These are phyloP conservation scores for Staphylotrichum longicolle DNA, from an alignment of 495 filamentous ascomycete genomes.

Conservation along the genomic window DNA sequence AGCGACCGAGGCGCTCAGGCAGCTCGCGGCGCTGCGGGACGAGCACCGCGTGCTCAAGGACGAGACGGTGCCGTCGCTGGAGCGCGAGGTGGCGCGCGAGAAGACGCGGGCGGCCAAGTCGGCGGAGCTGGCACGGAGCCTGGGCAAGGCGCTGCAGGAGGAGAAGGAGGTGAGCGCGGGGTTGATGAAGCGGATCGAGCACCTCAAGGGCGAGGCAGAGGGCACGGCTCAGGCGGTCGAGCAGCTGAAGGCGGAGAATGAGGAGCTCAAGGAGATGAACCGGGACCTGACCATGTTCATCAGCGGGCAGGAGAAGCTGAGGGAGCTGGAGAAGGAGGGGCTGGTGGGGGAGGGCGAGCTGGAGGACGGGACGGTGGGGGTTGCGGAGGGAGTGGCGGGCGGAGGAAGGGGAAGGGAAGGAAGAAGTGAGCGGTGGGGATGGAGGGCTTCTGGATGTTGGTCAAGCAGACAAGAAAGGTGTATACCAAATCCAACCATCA, in stretches of 20 bases:
- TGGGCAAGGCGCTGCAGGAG: constrained; percentile 78
- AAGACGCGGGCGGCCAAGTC: constrained; percentile 66
- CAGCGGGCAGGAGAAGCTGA: constrained; percentile 74
- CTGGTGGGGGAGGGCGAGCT: constrained; percentile 57
- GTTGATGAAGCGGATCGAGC: constrained; percentile 71
- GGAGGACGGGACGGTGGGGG: constrained; percentile 49
- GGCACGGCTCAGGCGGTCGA: constrained; percentile 54
- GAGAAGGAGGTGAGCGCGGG: constrained; percentile 81
- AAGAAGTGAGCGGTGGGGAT: constrained; percentile 13
- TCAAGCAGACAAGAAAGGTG: no score
- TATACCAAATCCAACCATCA: no score
- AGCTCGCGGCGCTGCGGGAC: constrained; percentile 51
- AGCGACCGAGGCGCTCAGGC: constrained; percentile 50
- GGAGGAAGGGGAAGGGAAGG: constrained; percentile 56
- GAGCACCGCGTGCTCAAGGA: constrained; percentile 55
- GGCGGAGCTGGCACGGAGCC: constrained; percentile 66
- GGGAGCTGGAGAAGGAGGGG: constrained; percentile 61
- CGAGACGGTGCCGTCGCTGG: constrained; percentile 62
- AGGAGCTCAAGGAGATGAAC: constrained; percentile 75
- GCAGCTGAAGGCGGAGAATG: constrained; percentile 54
- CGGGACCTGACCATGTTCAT: constrained; percentile 91
- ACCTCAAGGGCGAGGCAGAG: constrained; percentile 59
- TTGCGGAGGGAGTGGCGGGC: constrained; percentile 24
- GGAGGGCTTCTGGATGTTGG: background rate
- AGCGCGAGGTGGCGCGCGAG: constrained; percentile 67